Base-by-base conservation (phyloP, 2,329 filamentous ascomycete species). In the Diplodia intermedia region DNA sequence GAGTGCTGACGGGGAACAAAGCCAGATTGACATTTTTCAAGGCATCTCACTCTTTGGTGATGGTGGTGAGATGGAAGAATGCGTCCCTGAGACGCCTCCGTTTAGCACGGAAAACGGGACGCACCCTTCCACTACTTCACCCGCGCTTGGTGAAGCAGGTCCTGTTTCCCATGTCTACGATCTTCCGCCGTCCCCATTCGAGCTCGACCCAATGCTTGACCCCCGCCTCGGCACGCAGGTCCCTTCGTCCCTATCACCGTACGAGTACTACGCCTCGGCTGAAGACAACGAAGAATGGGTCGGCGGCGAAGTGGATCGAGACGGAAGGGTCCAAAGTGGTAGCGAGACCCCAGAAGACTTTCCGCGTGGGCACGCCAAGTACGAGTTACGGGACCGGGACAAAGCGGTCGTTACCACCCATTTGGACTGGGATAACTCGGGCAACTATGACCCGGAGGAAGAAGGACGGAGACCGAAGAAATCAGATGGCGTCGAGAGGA, bases 361-460 rank as follows among this genome's bases (percentile, higher is more conserved):
- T 1, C 11, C 5, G 31, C 26, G 31, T 8, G 52, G 31, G 5
- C 9, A 14, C 26, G 0, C 7, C 18, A 61, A 61, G 20, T 67
- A 62, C 15, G 66, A 54, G 29, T n/a, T 60, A 2, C 33, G 55
- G 31, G 26, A 31, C 11, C 29, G 38, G 9, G 54, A 54, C 9
- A 53, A 47, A 23, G 26, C 18, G 4, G 40, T 60, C 12, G 38
- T 33, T 9, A 61, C 56, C 2, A 76, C 75, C 1, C 78, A 77
- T 69, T 53, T 80, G 12, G 81, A 82, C 49, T 71, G 72, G 0
- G 79, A 82, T 36, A 65, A 74, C 11, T 78, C 76, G 5, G 78
- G 77, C 1, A 75, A 79, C 53, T 82, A 80, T 53, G 73, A 77
- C 60, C 80, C 74, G 0, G 49, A 18, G 4, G 47, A 29, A 5